Conservation (phyloP, 352 stramenopile genomes). For the Pythium dissimile region DNA sequence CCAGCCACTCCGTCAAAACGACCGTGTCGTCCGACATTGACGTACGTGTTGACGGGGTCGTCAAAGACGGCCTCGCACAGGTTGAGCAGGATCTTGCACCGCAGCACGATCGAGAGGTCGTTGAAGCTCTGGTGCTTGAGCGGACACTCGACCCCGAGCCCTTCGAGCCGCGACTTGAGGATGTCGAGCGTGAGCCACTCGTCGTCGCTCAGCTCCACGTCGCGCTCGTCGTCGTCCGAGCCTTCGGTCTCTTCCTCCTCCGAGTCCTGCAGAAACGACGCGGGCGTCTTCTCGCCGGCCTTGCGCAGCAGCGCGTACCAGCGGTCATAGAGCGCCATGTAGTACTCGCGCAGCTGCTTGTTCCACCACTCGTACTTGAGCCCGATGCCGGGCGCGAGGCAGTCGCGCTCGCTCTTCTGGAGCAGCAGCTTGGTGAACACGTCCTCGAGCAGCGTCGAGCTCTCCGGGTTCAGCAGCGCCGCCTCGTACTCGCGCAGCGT, state of each 20-base stretch:
- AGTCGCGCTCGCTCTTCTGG: constrained; percentile 79
- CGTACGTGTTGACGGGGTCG: constrained; percentile 70
- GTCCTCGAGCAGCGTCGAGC: constrained; percentile 72
- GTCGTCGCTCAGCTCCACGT: constrained; percentile 77
- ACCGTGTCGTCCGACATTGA: not conserved
- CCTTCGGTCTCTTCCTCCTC: constrained; percentile 36
- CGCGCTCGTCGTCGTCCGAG: constrained; percentile 29
- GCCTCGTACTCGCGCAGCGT: constrained; percentile 84
- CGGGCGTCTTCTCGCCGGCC: constrained; percentile 59
- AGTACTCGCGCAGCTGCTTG: constrained; percentile 82
- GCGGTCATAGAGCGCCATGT: constrained; percentile 78
- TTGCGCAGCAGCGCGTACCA: constrained; percentile 77
- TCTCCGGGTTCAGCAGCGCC: constrained; percentile 65
- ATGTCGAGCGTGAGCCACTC: constrained; percentile 46
- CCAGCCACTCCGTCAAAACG: too few species aligned
- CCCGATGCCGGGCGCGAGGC: constrained; percentile 64
- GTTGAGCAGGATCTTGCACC: constrained; percentile 81
- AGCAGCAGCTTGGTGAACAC: constrained; percentile 85
- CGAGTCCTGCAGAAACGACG: constrained; percentile 58
- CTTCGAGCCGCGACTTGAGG: constrained; percentile 30
- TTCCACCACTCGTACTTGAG: constrained; percentile 90
- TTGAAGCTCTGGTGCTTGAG: constrained; percentile 72
- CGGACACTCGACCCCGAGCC: constrained; percentile 27
- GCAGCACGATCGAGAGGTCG: constrained; percentile 61
- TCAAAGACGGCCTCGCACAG: constrained; percentile 81